These are phyloP conservation scores for Pseudocohnilembus persalinus DNA, from an alignment of 169 alveolate genomes.

Conservation along the genomic window DNA sequence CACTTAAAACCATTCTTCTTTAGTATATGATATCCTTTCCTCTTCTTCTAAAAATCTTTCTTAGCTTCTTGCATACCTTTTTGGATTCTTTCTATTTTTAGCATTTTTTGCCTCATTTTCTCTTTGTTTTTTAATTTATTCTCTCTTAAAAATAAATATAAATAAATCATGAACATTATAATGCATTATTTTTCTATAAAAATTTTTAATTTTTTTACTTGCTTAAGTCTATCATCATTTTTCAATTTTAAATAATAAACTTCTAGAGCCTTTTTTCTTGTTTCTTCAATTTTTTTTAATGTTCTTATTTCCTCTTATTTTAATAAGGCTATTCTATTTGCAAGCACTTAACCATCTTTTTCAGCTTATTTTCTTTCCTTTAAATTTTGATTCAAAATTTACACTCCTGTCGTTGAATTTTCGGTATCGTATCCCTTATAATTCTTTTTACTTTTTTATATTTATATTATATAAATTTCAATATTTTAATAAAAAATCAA, in stretches of 20 bases:
- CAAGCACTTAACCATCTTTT: constrained; percentile 55
- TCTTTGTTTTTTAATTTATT: background rate
- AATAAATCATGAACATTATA: background rate
- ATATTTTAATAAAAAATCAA: too few relatives aligned
- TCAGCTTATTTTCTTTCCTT: constrained; percentile 54
- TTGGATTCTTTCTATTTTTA: background rate
- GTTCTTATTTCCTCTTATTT: constrained; percentile 67
- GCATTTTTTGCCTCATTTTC: background rate
- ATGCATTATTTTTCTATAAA: background rate
- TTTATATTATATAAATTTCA: too few relatives aligned
- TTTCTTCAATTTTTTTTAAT: constrained; percentile 78
- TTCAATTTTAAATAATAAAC: constrained; percentile 50
- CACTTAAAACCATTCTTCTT: background rate
- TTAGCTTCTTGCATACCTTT: constrained; percentile 25
- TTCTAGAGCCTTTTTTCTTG: constrained; percentile 67
- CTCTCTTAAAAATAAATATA: background rate
- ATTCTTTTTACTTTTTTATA: too few relatives aligned
- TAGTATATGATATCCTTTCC: background rate
- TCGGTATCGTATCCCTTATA: background rate
- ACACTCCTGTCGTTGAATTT: background rate
- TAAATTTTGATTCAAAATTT: constrained; percentile 31
- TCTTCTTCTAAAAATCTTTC: background rate
- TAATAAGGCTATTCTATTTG: constrained; percentile 70
- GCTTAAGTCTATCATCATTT: constrained; percentile 44
- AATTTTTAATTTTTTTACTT: constrained; percentile 3